phyloP scores from a whole-genome alignment of 2,329 filamentous ascomycete species.

The Aspergillus spinulosporus region DNA sequence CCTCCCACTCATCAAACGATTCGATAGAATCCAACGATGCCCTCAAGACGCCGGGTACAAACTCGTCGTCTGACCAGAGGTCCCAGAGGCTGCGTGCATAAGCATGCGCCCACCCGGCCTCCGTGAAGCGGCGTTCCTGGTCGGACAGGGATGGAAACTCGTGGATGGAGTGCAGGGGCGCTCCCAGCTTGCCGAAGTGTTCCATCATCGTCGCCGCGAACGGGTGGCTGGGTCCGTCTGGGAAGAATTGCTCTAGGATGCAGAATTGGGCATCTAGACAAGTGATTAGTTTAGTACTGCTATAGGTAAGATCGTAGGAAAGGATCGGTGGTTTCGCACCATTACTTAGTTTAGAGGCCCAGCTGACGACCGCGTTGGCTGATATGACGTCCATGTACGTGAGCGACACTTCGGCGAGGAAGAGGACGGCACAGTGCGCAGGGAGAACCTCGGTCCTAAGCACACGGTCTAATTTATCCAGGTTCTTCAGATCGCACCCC shows the following conservation, averaged over 20 bases:
- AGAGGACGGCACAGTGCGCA: conserved; percentile 65
- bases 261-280: conserved; percentile 70
- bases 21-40: conserved; percentile 68
- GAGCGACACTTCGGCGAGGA: conserved; percentile 85
- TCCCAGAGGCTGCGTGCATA: conserved; percentile 74
- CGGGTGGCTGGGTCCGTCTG: conserved; percentile 73
- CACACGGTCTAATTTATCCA: conserved; percentile 59
- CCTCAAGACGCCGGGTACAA: conserved; percentile 63
- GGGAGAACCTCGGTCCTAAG: conserved; percentile 62
- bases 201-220: conserved; percentile 84
- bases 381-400: conserved; percentile 80
- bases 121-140: conserved; percentile 68
- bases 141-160: conserved; percentile 66
- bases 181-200: conserved; percentile 79
- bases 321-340: conserved; percentile 49
- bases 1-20: conserved; percentile 94
- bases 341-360: conserved; percentile 70
- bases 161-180: conserved; percentile 71
- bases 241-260: conserved; percentile 81
- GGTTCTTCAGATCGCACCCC: conserved; percentile 75
- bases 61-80: conserved; percentile 70
- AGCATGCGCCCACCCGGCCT: conserved; percentile 66
- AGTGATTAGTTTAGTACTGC: conserved; percentile 6
- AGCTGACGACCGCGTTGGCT: conserved; percentile 72
- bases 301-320: neutral